phyloP scores from a whole-genome alignment of 768 basidiomycete genomes.

The Russula ochroleuca region DNA sequence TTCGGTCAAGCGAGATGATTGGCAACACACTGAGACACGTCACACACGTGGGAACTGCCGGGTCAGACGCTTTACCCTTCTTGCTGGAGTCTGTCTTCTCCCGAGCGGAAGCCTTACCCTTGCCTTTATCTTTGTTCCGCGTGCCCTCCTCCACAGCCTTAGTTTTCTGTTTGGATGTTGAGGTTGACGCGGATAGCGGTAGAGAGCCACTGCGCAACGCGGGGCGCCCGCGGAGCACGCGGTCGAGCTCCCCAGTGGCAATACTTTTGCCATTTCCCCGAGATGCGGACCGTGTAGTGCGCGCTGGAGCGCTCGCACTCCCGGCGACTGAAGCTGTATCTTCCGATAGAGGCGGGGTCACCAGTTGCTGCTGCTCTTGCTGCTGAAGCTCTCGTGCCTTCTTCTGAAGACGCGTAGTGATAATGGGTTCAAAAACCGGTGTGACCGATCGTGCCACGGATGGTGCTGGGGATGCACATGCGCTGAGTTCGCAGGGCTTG shows the following conservation, averaged over 20 bases:
- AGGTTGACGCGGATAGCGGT: constrained; percentile 3
- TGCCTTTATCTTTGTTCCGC: constrained; percentile 28
- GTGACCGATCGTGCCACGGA: constrained; percentile 31
- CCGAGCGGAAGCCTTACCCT: constrained; percentile 22
- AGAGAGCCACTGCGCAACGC: constrained; percentile 14
- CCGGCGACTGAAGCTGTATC: constrained; percentile 39
- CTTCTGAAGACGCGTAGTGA: constrained; percentile 53
- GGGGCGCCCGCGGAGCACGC: constrained; percentile 25
- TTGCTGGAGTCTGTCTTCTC: constrained; percentile 23
- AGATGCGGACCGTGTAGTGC: constrained; percentile 30
- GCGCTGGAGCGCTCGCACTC: constrained; percentile 30
- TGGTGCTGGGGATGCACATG: constrained; percentile 30
- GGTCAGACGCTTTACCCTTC: constrained; percentile 29
- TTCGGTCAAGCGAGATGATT: constrained; percentile 68
- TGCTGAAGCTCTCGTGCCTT: constrained; percentile 39
- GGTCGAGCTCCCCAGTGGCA: constrained; percentile 12
- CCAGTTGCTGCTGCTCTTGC: constrained; percentile 38
- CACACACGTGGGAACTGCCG: constrained; percentile 51
- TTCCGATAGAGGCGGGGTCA: constrained; percentile 48
- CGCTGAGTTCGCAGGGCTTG: constrained; percentile 14
- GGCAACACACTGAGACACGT: constrained; percentile 71
- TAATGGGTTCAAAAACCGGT: constrained; percentile 47
- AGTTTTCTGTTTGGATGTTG: constrained; percentile 20
- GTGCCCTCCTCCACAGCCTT: constrained; percentile 17
- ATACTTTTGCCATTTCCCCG: constrained; percentile 24